Percentiles rank a stretch among this genome's conserved stretches.
Evolutionary conservation across 257 asterid genomes (phyloP).

Genomic region (Cruciata laevipes): DNA sequence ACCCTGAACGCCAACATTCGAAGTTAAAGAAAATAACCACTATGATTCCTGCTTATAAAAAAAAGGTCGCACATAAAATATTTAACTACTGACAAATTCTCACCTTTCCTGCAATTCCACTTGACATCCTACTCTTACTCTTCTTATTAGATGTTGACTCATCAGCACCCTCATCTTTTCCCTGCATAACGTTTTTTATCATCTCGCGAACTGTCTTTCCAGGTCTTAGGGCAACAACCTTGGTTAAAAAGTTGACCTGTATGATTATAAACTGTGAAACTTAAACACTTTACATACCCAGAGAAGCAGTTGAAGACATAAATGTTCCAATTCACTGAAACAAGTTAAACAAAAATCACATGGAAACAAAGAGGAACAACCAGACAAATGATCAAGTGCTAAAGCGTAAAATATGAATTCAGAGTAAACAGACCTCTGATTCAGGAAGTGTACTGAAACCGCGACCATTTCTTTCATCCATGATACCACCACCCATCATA

Average conservation of each 20-base stretch:
- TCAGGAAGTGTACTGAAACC: constrained; percentile 85
- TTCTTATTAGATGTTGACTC: constrained; percentile 31
- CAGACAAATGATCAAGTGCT: not conserved
- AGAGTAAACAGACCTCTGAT: constrained; percentile 61
- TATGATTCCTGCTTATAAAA: not conserved
- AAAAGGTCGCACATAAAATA: constrained; percentile 2
- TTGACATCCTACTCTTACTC: constrained; percentile 24
- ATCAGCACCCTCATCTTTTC: constrained; percentile 78
- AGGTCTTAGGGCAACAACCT: constrained; percentile 77
- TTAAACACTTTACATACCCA: constrained; percentile 11
- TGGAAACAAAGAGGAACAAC: not conserved
- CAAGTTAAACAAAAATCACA: not conserved
- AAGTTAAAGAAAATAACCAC: constrained; percentile 21
- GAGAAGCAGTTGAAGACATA: constrained; percentile 14
- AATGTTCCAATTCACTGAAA: not conserved
- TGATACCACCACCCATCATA: constrained; percentile 98
- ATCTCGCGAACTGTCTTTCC: constrained; percentile 76
- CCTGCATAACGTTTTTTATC: constrained; percentile 85
- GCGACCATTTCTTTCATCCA: constrained; percentile 91
- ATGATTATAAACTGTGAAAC: constrained; percentile 14
- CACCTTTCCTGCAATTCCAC: constrained; percentile 78
- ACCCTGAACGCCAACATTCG: constrained; percentile 48
- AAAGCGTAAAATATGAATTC: constrained; percentile 5
- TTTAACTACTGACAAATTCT: constrained; percentile 20
- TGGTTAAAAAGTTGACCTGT: constrained; percentile 86